These are phyloP conservation scores for Nemania sp. DNA, from an alignment of 2,329 filamentous ascomycete species.

Conservation along the genomic window DNA sequence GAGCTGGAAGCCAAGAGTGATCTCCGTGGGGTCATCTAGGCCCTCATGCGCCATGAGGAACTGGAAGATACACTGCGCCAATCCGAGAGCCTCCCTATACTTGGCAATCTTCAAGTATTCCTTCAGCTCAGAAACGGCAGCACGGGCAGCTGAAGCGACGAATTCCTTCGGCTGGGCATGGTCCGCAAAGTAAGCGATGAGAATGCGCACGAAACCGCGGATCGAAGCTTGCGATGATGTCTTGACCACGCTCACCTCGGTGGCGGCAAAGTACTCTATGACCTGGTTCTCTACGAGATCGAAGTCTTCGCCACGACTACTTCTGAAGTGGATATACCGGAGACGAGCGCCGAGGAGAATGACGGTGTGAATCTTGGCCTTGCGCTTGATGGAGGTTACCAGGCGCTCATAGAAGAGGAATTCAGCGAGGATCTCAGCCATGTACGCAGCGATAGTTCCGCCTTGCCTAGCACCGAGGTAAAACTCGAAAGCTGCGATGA, in stretches of 20 bases:
- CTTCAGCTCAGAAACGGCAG: slow-evolving; percentile 32
- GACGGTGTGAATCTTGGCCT: slow-evolving; percentile 29
- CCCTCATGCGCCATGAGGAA: slow-evolving; percentile 39
- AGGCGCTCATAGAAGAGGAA: slow-evolving; percentile 37
- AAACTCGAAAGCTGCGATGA: slow-evolving; percentile 36
- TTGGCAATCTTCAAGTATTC: slow-evolving; percentile 26
- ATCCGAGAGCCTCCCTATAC: slow-evolving; percentile 28
- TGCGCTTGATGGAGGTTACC: slow-evolving; percentile 28
- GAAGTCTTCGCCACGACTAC: slow-evolving; percentile 31
- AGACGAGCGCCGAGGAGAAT: slow-evolving; percentile 35
- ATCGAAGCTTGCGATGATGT: slow-evolving; percentile 23
- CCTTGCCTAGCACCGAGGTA: slow-evolving; percentile 23
- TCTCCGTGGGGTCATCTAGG: slow-evolving; percentile 37
- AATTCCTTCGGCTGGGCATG: slow-evolving; percentile 33
- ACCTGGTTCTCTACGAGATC: slow-evolving; percentile 32
- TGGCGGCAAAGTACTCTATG: slow-evolving; percentile 30
- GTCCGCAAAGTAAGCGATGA: slow-evolving; percentile 32
- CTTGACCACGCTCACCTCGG: slow-evolving; percentile 29
- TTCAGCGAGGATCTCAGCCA: slow-evolving; percentile 36
- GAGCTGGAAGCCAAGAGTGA: slow-evolving; percentile 38
- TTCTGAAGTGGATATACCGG: slow-evolving; percentile 27
- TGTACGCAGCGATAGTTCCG: slow-evolving; percentile 31
- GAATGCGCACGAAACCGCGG: slow-evolving; percentile 36
- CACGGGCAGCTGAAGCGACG: slow-evolving; percentile 33
- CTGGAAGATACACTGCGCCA: slow-evolving; percentile 31